These are phyloP conservation scores for Candida alai DNA, from an alignment of 805 yeast genomes.

Conservation along the genomic window DNA sequence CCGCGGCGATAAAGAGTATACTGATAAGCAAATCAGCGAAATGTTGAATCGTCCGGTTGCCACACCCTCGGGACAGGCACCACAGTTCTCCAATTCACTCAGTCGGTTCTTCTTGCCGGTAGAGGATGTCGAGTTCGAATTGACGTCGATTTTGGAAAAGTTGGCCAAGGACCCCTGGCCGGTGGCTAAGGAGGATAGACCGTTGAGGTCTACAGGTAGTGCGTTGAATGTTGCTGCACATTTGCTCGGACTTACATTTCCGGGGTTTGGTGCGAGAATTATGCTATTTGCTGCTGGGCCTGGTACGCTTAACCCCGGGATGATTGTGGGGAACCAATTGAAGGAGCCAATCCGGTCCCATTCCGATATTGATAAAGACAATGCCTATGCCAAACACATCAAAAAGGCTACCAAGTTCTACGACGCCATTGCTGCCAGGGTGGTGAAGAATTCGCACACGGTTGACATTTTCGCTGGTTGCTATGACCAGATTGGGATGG, in stretches of 20 bases:
- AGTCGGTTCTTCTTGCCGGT: slow-evolving; percentile 71
- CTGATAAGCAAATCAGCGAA: slow-evolving; percentile 60
- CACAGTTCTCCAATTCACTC: slow-evolving; percentile 29
- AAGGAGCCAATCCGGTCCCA: slow-evolving; percentile 97
- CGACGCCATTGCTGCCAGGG: slow-evolving; percentile 64
- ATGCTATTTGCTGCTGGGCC: slow-evolving; percentile 93
- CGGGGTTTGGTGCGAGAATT: slow-evolving; percentile 84
- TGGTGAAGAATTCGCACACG: slow-evolving; percentile 71
- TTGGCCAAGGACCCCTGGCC: slow-evolving; percentile 86
- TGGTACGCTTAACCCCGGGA: slow-evolving; percentile 91
- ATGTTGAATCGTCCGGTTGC: slow-evolving; percentile 40
- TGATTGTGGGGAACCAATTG: slow-evolving; percentile 85
- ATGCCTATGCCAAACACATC: slow-evolving; percentile 80
- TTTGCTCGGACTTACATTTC: slow-evolving; percentile 75
- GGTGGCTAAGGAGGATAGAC: slow-evolving; percentile 75
- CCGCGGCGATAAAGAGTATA: slow-evolving; percentile 85
- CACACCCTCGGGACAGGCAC: slow-evolving; percentile 21
- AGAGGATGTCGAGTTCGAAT: slow-evolving; percentile 75
- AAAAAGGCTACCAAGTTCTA: slow-evolving; percentile 82
- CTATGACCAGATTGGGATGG: slow-evolving; percentile 93
- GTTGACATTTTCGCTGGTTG: slow-evolving; percentile 93
- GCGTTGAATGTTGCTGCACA: slow-evolving; percentile 84
- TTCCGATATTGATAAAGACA: slow-evolving; percentile 89
- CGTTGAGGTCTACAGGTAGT: slow-evolving; percentile 89
- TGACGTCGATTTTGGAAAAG: slow-evolving; percentile 74